These are phyloP conservation scores for Saururus chinensis DNA, from an alignment of 164 flowering plant species.

Conservation along the genomic window DNA sequence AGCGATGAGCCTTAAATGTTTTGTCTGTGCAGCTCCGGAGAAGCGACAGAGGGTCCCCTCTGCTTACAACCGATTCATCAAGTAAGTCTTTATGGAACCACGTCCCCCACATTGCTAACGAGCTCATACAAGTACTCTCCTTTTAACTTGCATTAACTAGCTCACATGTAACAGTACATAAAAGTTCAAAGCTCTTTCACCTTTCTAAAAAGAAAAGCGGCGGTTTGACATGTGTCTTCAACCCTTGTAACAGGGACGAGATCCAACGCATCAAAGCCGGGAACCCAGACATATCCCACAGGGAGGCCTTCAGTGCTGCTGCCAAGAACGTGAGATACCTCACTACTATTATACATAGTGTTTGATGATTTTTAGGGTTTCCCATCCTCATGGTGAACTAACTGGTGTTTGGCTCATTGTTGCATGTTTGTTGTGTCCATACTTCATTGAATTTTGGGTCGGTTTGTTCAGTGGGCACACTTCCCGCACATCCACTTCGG, in stretches of 20 bases:
- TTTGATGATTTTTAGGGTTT: slow-evolving; percentile 6
- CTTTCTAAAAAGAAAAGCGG: neutral
- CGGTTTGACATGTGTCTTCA: neutral
- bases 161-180: neutral
- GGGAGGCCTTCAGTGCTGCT: slow-evolving; percentile 99
- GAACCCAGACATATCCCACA: slow-evolving; percentile 93
- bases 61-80: slow-evolving; percentile 97
- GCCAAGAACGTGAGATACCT: slow-evolving; percentile 81
- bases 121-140: too few species aligned
- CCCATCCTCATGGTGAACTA: neutral
- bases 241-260: slow-evolving; percentile 64
- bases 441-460: slow-evolving; percentile 7
- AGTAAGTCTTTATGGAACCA: slow-evolving; percentile 46
- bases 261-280: slow-evolving; percentile 99
- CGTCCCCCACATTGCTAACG: too few species aligned
- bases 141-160: too few species aligned
- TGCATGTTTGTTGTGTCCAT: neutral
- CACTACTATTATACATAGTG: neutral
- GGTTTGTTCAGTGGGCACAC: slow-evolving; percentile 79
- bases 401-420: slow-evolving; percentile 10
- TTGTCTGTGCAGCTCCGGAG: slow-evolving; percentile 79
- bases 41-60: slow-evolving; percentile 99
- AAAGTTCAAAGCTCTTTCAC: neutral
- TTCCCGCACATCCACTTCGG: slow-evolving; percentile 99
- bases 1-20: slow-evolving; percentile 21